Base-by-base conservation (phyloP, 2,329 filamentous ascomycete genomes). In the Penicillium sp. region DNA sequence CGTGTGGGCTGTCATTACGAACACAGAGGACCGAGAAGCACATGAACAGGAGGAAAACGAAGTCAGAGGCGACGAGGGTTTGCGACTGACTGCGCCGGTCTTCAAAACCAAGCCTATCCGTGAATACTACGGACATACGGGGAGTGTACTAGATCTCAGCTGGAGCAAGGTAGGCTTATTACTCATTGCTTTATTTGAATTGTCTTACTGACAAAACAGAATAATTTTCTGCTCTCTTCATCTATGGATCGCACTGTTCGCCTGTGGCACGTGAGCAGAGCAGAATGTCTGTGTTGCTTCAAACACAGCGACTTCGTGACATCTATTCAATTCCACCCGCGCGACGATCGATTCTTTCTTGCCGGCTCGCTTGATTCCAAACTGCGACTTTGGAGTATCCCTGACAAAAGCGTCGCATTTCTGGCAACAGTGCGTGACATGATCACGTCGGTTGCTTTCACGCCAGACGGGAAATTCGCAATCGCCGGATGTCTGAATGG, bases 171-270 rank as follows among this genome's bases (percentile, higher is more conserved):
- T 82, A 72, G 57, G 16, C 20, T n/a, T 45, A 5, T 38, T 14
- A 9, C n/a, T 43, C 23, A 3, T 35, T 21, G 4, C 3, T 21
- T 49, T 20, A 23, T 49, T 16, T 21, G 5, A 12, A 33, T 5
- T 35, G 12, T 14, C 8, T 35, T 42, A 21, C 28, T 58, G 26
- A 54, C 45, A 47, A 33, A 43, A 38, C 26, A 83, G 80, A 99
- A 99, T 74, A 96, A 96, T 71, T 99, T 99, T 64, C 74, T 99
- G 26, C 79, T 99, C 16, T 97, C 93, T 3, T 95, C 92, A 0
- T 96, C 92, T 0, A 97, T 97, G 91, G 94, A 99, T 71, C 97
- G 97, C 77, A 96, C 92, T 0, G 94, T 99, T 12, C 84, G 91
- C 14, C 74, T 99, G 48, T 99, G 94, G 93, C 94, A 99, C 72